phyloP scores from a whole-genome alignment of 1,139 yeast species.

The Candida mesenterica region DNA sequence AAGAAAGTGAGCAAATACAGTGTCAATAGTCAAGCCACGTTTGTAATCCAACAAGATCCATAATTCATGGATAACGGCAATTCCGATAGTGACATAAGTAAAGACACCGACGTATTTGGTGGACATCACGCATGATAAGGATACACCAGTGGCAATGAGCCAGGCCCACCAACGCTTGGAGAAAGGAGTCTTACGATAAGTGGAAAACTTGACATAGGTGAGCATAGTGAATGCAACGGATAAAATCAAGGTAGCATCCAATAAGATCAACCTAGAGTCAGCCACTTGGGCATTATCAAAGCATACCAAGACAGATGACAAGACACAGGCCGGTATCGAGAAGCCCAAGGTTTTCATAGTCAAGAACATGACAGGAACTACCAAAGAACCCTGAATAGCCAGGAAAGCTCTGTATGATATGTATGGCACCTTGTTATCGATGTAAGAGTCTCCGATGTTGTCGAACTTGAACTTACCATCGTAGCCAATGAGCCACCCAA shows the following conservation, averaged over 20 bases:
- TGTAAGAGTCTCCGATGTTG: conserved; percentile 82
- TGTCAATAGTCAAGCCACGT: conserved; percentile 61
- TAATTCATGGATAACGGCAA: conserved; percentile 79
- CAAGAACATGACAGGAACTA: conserved; percentile 77
- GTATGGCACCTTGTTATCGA: conserved; percentile 78
- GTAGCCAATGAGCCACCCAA: conserved; percentile 86
- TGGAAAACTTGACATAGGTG: conserved; percentile 76
- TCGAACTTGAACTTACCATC: conserved; percentile 90
- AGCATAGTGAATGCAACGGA: conserved; percentile 79
- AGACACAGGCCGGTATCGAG: conserved; percentile 71
- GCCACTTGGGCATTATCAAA: conserved; percentile 90
- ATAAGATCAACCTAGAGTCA: conserved; percentile 84
- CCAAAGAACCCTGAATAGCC: conserved; percentile 79
- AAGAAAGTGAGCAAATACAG: conserved; percentile 64
- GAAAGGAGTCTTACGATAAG: conserved; percentile 67
- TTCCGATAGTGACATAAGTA: conserved; percentile 83
- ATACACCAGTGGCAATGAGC: conserved; percentile 78
- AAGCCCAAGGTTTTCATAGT: conserved; percentile 84
- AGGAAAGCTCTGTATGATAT: conserved; percentile 80
- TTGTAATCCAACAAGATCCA: conserved; percentile 81
- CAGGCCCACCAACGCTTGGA: conserved; percentile 79
- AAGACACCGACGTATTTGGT: conserved; percentile 95
- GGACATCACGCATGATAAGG: conserved; percentile 85
- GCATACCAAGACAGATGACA: conserved; percentile 79
- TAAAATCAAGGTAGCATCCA: conserved; percentile 85